Evolutionary conservation across 164 flowering plant species (phyloP).

Genomic region (Umbellularia californica): DNA sequence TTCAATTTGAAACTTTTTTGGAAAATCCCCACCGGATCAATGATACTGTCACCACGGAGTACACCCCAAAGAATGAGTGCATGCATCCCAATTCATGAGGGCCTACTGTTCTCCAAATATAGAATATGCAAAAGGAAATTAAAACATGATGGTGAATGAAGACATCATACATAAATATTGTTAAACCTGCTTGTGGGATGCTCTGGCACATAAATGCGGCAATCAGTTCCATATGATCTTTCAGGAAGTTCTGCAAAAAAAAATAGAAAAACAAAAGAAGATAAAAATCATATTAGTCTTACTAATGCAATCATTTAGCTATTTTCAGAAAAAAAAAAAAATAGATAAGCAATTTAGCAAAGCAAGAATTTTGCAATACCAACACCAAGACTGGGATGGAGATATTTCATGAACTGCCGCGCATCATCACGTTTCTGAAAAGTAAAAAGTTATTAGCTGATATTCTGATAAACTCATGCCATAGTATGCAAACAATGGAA

Average conservation of each 20-base stretch:
- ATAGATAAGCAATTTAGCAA: neutral
- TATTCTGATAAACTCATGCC: neutral
- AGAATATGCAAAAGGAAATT: neutral
- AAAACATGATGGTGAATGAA: slow-evolving; percentile 36
- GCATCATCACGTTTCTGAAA: slow-evolving; percentile 96
- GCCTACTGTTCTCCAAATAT: no score
- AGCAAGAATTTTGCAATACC: slow-evolving; percentile 42
- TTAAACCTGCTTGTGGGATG: slow-evolving; percentile 96
- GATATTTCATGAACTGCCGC: slow-evolving; percentile 93
- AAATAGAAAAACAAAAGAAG: neutral
- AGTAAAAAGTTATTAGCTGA: neutral
- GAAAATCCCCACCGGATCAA: no score
- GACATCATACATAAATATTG: slow-evolving; percentile 97
- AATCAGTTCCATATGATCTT: slow-evolving; percentile 94
- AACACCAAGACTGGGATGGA: slow-evolving; percentile 95
- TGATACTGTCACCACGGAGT: no score
- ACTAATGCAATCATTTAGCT: neutral
- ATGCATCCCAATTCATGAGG: no score
- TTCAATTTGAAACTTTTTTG: no score
- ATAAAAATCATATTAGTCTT: neutral
- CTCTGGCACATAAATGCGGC: slow-evolving; percentile 85
- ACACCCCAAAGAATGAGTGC: no score
- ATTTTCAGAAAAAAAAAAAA: neutral
- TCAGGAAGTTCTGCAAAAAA: slow-evolving; percentile 86
- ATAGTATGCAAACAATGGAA: neutral